Percentiles rank a stretch among this genome's conserved stretches.
These are phyloP conservation scores for Avena insularis DNA, from an alignment of 176 grass and related monocot genomes.

Conservation along the genomic window DNA sequence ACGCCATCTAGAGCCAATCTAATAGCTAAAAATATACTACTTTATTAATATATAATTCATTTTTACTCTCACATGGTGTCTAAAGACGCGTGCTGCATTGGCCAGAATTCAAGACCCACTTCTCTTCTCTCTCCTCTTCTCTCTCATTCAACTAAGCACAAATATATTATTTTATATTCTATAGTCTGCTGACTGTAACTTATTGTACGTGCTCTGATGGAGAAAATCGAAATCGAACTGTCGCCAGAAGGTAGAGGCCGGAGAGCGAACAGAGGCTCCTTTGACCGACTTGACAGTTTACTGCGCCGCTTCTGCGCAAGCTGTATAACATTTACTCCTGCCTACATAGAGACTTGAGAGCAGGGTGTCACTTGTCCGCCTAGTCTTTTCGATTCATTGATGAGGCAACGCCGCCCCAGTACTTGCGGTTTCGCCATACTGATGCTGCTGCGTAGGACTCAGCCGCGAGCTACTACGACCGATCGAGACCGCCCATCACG, in stretches of 20 bases:
- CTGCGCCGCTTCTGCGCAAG: neutral
- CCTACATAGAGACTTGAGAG: constrained; percentile 46
- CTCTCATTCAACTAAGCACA: no score
- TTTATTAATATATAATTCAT: no score
- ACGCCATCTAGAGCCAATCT: no score
- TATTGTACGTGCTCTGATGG: no score
- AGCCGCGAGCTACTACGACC: neutral
- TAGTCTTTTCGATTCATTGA: constrained; percentile 36
- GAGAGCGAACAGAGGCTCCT: neutral
- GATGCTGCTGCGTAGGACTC: neutral
- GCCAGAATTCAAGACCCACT: no score
- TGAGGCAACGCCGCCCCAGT: neutral
- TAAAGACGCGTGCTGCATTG: no score
- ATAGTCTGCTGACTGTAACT: no score
- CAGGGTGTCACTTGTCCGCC: constrained; percentile 32
- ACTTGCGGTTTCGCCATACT: neutral
- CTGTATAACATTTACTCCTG: constrained; percentile 24
- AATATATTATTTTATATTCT: no score
- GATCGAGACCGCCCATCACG: neutral
- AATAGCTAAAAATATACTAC: no score
- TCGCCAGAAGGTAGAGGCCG: neutral
- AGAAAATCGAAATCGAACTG: neutral
- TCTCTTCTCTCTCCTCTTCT: no score
- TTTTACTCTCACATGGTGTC: no score
- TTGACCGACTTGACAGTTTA: constrained; percentile 39